Evolutionary conservation across 129 eudicot genomes (phyloP).

Genomic region (Dittrichia graveolens): DNA sequence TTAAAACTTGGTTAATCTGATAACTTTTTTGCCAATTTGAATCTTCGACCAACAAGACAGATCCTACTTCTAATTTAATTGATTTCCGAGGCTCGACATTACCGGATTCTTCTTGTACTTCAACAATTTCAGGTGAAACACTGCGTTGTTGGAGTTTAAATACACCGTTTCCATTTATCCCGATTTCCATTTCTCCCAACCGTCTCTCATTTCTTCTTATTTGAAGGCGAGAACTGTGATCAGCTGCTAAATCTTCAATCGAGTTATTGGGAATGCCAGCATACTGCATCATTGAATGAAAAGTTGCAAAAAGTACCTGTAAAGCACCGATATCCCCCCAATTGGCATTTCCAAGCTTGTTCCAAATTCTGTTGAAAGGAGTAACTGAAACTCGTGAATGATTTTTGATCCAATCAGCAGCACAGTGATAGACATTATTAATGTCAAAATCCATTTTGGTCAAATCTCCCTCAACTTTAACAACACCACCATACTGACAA

Average conservation of each 20-base stretch:
- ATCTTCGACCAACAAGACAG: conserved; percentile 72
- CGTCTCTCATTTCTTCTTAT: conserved; percentile 78
- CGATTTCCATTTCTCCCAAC: conserved; percentile 60
- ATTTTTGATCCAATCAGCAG: conserved; percentile 77
- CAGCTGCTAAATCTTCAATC: conserved; percentile 95
- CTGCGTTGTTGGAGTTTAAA: conserved; percentile 62
- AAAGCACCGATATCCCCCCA: conserved; percentile 95
- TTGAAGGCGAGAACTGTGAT: conserved; percentile 93
- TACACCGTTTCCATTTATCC: conserved; percentile 67
- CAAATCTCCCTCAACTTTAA: conserved; percentile 94
- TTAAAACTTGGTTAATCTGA: conserved; percentile 55
- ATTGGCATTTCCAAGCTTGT: conserved; percentile 91
- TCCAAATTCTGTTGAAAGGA: conserved; percentile 95
- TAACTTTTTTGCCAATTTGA: conserved; percentile 66
- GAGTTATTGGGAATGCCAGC: conserved; percentile 76
- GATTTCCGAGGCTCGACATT: conserved; percentile 48
- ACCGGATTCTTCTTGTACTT: conserved; percentile 73
- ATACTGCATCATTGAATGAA: conserved; percentile 71
- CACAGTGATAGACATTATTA: conserved; percentile 73
- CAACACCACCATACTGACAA: conserved; percentile 79
- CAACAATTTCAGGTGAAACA: conserved; percentile 91
- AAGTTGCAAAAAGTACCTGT: conserved; percentile 91
- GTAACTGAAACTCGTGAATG: conserved; percentile 61
- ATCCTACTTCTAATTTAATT: conserved; percentile 73
- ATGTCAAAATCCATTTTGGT: conserved; percentile 66